These are phyloP conservation scores for Colletotrichum falcatum DNA, from an alignment of 2,329 filamentous ascomycete species.

Conservation along the genomic window DNA sequence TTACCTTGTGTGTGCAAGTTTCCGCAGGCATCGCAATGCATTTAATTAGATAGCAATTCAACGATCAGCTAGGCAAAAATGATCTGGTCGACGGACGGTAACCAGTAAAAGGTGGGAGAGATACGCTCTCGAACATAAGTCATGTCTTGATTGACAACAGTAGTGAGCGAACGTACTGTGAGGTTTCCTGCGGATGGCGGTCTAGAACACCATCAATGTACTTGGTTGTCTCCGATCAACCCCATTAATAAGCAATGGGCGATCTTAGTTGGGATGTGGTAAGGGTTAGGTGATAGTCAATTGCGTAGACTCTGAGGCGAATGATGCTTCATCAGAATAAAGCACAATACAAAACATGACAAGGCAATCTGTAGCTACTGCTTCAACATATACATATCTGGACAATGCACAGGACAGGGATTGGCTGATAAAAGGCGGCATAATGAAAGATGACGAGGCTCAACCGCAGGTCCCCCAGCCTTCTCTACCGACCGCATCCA, in stretches of 20 bases:
- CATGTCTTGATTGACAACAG: not conserved
- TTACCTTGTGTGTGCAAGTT: slow-evolving; percentile 18
- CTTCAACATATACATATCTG: not conserved
- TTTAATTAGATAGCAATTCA: slow-evolving; percentile 38
- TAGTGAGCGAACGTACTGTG: not conserved
- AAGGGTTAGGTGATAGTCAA: not conserved
- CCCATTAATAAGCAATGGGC: not conserved
- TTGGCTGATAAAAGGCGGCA: not conserved
- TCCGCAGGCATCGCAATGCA: slow-evolving; percentile 16
- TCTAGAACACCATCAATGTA: not conserved
- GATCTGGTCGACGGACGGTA: not conserved
- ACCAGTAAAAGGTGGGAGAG: not conserved
- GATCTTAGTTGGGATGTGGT: not conserved
- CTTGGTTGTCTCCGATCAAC: not conserved
- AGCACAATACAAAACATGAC: not conserved
- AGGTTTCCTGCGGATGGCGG: not conserved
- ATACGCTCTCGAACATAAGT: not conserved
- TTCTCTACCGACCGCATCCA: not conserved
- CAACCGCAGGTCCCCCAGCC: not conserved
- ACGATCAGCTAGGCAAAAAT: slow-evolving; percentile 15
- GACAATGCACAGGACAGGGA: not conserved
- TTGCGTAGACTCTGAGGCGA: not conserved
- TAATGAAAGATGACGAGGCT: not conserved
- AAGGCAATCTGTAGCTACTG: not conserved
- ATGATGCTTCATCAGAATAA: not conserved